phyloP scores from a whole-genome alignment of 2,329 filamentous ascomycete species.

The Calonectria fujianensis region DNA sequence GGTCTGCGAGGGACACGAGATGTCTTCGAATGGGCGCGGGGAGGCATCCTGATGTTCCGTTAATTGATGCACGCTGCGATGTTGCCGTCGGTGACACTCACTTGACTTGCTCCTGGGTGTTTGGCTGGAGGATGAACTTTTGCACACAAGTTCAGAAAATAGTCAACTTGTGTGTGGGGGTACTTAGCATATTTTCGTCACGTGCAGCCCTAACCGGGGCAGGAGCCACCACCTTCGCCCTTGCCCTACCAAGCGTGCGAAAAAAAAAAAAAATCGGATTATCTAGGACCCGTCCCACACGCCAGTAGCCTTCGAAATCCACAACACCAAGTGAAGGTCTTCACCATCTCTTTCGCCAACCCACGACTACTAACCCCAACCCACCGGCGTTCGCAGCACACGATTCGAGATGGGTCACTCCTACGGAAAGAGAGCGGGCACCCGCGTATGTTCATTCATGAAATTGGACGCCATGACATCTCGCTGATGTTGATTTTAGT shows the following conservation, averaged over 20 bases:
- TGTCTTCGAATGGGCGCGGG: conserved; percentile 95
- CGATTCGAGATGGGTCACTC: conserved; percentile 88
- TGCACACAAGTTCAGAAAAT: conserved; percentile 55
- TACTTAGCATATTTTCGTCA: conserved; percentile 56
- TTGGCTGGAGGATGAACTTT: conserved; percentile 60
- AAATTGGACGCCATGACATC: conserved; percentile 54
- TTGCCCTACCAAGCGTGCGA: conserved; percentile 59
- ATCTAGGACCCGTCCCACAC: conserved; percentile 63
- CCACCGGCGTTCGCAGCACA: conserved; percentile 64
- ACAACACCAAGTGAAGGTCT: conserved; percentile 59
- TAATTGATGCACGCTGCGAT: conserved; percentile 50
- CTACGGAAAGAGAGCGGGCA: conserved; percentile 90
- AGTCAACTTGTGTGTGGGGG: conserved; percentile 60
- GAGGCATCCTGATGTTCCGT: conserved; percentile 63
- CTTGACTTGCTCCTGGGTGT: conserved; percentile 64
- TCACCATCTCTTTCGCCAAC: conserved; percentile 61
- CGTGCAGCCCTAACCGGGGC: conserved; percentile 62
- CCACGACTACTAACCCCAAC: conserved; percentile 66
- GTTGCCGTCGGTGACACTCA: conserved; percentile 55
- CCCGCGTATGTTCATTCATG: conserved; percentile 78
- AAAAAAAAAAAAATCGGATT: conserved; percentile 60
- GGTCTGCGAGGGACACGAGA: conserved; percentile 98
- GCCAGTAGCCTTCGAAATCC: conserved; percentile 60
- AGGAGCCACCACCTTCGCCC: conserved; percentile 44
- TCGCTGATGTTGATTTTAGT: conserved; percentile 67